A percentile compares a stretch with the other conserved stretches of the same genome.
These are phyloP conservation scores for Trichocladium uniseriatum DNA, from an alignment of 495 filamentous ascomycete genomes.

Conservation along the genomic window DNA sequence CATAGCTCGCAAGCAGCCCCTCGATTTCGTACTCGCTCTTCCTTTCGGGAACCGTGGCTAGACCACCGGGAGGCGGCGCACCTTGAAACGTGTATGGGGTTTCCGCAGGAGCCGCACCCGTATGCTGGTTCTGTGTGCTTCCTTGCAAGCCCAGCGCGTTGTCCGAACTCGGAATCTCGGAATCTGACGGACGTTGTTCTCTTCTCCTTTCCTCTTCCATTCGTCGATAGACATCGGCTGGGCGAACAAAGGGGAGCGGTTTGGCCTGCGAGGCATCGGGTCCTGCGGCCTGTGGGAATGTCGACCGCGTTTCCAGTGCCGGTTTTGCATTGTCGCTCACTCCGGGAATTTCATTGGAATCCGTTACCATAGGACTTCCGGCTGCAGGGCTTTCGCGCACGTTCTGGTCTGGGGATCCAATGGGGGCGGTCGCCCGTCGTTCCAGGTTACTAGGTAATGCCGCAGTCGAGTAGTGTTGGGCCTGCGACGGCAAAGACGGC, in stretches of 20 bases:
- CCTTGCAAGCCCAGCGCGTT: conserved; percentile 10
- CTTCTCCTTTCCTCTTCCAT: conserved; percentile 56
- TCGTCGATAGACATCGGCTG: conserved; percentile 71
- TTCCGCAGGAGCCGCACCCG: background rate
- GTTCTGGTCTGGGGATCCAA: background rate
- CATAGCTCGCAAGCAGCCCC: conserved; percentile 24
- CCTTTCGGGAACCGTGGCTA: conserved; percentile 49
- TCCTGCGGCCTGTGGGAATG: conserved; percentile 25
- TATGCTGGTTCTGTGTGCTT: background rate
- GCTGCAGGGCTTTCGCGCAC: background rate
- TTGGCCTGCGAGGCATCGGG: conserved; percentile 30
- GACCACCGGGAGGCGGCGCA: conserved; percentile 24
- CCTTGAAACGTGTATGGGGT: conserved; percentile 15
- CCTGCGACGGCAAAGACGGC: conserved; percentile 17
- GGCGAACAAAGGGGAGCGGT: conserved; percentile 55
- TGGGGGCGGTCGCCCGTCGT: background rate
- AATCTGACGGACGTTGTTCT: conserved; percentile 47
- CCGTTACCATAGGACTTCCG: background rate
- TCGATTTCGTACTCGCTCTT: conserved; percentile 50
- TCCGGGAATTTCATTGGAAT: background rate
- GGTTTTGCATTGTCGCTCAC: conserved; percentile 8
- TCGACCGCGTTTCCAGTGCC: conserved; percentile 24
- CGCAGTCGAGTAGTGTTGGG: no score
- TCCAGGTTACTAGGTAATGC: background rate
- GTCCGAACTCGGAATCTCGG: conserved; percentile 39